Percentiles rank a stretch among this genome's conserved stretches.
Conservation (phyloP, 1,139 yeast species). For the Blastobotrys malaysiensis region DNA sequence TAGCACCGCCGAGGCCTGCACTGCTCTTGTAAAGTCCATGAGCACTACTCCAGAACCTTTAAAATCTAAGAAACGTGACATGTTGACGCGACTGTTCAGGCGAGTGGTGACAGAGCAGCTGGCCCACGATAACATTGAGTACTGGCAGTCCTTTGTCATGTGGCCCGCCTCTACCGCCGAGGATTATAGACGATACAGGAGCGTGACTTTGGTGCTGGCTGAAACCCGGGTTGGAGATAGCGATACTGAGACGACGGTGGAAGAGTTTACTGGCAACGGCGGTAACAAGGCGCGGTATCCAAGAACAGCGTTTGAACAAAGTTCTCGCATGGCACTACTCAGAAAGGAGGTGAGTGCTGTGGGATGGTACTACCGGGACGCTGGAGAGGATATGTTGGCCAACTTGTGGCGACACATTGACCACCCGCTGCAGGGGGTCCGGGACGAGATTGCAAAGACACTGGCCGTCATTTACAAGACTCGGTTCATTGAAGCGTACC, state of each 20-base stretch:
- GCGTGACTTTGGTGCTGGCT: conserved; percentile 43
- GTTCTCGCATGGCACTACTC: conserved; percentile 56
- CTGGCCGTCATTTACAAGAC: conserved; percentile 53
- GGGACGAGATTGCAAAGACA: conserved; percentile 65
- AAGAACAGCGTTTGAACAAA: conserved; percentile 57
- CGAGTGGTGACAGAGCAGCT: conserved; percentile 53
- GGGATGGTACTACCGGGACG: conserved; percentile 48
- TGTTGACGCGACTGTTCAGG: conserved; percentile 48
- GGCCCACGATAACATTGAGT: conserved; percentile 67
- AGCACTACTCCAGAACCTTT: conserved; percentile 20
- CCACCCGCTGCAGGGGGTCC: conserved; percentile 71
- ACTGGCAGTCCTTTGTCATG: conserved; percentile 77
- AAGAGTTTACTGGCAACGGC: conserved; percentile 17
- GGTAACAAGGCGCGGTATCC: conserved; percentile 38
- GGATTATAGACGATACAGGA: conserved; percentile 58
- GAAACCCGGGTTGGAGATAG: background rate
- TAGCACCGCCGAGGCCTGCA: conserved; percentile 35
- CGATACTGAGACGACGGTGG: background rate
- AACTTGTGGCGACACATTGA: conserved; percentile 45
- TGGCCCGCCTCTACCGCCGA: conserved; percentile 48
- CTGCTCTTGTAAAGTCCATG: conserved; percentile 30
- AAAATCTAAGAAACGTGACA: conserved; percentile 33
- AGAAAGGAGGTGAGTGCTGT: conserved; percentile 50
- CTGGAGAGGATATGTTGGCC: conserved; percentile 44
- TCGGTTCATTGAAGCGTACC: conserved; percentile 47